These are phyloP conservation scores for Neospermospora avenae DNA, from an alignment of 2,329 filamentous ascomycete genomes.

Conservation along the genomic window DNA sequence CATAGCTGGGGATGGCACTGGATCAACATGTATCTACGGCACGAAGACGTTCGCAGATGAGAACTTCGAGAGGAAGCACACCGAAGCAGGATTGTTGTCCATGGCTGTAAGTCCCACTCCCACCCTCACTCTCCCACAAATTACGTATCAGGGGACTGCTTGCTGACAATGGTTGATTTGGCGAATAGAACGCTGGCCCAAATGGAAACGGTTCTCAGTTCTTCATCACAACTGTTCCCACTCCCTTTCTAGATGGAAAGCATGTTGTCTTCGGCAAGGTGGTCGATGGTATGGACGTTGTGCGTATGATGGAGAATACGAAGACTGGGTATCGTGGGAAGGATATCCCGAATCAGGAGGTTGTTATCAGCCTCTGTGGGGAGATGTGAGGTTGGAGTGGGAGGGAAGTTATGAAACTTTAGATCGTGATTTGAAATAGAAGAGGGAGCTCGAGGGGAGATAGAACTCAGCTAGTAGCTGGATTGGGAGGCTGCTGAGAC, in stretches of 20 bases:
- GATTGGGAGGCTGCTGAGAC: no score
- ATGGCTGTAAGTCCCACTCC: slow-evolving; percentile 74
- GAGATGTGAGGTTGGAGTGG: slow-evolving; percentile 74
- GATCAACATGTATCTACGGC: slow-evolving; percentile 84
- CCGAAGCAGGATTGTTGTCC: slow-evolving; percentile 74
- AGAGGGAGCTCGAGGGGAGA: no score
- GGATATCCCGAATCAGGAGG: slow-evolving; percentile 82
- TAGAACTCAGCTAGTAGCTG: no score
- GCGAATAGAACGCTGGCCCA: slow-evolving; percentile 75
- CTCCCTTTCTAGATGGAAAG: slow-evolving; percentile 86
- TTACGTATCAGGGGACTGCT: background rate
- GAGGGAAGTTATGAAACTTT: no score
- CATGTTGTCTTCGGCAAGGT: slow-evolving; percentile 96
- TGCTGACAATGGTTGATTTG: background rate
- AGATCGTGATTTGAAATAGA: no score
- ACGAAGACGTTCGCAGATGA: slow-evolving; percentile 83
- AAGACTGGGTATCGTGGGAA: slow-evolving; percentile 70
- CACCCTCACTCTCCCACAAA: background rate
- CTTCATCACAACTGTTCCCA: slow-evolving; percentile 89
- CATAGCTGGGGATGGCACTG: slow-evolving; percentile 87
- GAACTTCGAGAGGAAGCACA: slow-evolving; percentile 80
- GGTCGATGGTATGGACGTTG: slow-evolving; percentile 83
- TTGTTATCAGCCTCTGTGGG: slow-evolving; percentile 81
- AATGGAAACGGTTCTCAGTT: slow-evolving; percentile 92
- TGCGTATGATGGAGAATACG: slow-evolving; percentile 88